Evolutionary conservation across 345 rosid genomes (phyloP).

Genomic region (Rhodamnia argentea): DNA sequence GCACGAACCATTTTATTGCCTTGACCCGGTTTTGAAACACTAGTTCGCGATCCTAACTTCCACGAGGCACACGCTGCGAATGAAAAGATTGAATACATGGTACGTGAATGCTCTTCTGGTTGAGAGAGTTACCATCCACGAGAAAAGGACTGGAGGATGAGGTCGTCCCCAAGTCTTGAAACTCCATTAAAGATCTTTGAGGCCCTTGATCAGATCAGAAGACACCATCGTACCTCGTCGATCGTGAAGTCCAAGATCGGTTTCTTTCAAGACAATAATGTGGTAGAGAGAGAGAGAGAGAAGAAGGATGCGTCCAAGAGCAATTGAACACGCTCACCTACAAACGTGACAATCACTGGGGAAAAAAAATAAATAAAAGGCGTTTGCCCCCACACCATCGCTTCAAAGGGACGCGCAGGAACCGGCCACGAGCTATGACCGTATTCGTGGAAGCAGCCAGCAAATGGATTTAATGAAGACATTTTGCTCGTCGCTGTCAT

Average conservation of each 20-base stretch:
- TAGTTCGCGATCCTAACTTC: neutral
- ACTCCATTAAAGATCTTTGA: neutral
- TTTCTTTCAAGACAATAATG: neutral
- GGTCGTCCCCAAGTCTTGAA: neutral
- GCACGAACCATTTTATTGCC: neutral
- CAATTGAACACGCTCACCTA: neutral
- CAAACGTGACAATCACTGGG: neutral
- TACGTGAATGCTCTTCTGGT: neutral
- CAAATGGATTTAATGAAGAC: neutral
- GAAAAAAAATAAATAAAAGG: neutral
- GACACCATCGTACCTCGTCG: neutral
- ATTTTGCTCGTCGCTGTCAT: neutral
- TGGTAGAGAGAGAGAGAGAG: neutral
- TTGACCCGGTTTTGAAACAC: neutral
- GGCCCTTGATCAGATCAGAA: neutral
- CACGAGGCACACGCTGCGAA: fast-evolving
- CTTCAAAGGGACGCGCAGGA: neutral
- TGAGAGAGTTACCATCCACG: neutral
- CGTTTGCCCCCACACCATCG: neutral
- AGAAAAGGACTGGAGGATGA: neutral
- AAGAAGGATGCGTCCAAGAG: neutral
- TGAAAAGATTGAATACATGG: neutral
- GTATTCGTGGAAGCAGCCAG: neutral
- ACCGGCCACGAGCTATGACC: neutral
- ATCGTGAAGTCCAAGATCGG: neutral